Conservation (phyloP, 2,329 filamentous ascomycete genomes). For the Chaetomium sp. region DNA sequence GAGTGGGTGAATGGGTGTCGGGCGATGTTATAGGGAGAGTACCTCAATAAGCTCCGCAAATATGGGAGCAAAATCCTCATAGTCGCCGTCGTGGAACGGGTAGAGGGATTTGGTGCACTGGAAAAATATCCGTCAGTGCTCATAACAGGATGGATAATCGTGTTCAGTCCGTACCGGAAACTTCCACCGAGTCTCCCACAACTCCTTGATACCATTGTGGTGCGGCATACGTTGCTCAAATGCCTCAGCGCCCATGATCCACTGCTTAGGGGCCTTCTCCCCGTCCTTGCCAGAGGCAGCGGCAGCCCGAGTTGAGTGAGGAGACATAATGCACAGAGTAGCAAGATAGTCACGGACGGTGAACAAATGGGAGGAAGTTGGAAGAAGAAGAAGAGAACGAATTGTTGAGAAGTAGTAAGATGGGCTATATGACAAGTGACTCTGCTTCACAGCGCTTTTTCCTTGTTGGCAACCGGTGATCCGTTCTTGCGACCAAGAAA, state of each 20-base stretch:
- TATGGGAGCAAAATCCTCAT: conserved; percentile 63
- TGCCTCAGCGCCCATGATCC: conserved; percentile 39
- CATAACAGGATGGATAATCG: not conserved
- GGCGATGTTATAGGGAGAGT: conserved; percentile 9
- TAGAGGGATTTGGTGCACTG: conserved; percentile 57
- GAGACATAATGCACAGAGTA: conserved; percentile 24
- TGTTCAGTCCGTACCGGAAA: conserved; percentile 43
- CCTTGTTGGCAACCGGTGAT: conserved; percentile 28
- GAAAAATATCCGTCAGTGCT: too few species aligned
- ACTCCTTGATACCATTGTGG: conserved; percentile 51
- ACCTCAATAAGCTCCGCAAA: conserved; percentile 57
- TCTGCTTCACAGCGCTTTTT: conserved; percentile 21
- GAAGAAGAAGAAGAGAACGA: not conserved
- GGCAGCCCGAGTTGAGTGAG: conserved; percentile 19
- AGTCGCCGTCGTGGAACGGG: conserved; percentile 66
- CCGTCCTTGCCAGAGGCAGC: not conserved
- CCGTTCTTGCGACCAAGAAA: conserved; percentile 16
- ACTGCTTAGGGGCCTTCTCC: conserved; percentile 23
- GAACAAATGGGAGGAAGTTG: not conserved
- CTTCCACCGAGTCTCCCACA: conserved; percentile 76
- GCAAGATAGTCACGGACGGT: too few species aligned
- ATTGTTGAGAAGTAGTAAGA: not conserved
- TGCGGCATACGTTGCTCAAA: conserved; percentile 46
- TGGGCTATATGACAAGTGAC: too few species aligned
- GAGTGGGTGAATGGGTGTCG: not conserved